Percentiles rank a stretch among this genome's conserved stretches.
Conservation (phyloP, 2,329 filamentous ascomycete species). For the Aspergillus fructus region DNA sequence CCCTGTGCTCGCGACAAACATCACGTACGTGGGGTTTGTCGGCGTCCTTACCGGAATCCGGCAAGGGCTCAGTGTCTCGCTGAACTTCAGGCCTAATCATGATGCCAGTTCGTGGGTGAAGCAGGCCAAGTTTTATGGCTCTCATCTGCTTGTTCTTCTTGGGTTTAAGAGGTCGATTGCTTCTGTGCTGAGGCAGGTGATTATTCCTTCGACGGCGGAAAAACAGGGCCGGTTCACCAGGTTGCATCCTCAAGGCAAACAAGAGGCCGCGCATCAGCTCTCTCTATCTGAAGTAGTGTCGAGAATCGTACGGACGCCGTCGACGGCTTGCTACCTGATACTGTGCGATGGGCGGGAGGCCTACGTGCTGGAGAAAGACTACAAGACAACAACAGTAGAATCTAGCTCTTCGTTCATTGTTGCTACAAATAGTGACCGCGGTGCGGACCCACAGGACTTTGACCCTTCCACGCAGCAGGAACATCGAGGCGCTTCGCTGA, state of each 20-base stretch:
- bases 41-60: constrained; percentile 52
- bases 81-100: constrained; percentile 55
- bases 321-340: constrained; percentile 58
- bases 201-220: constrained; percentile 32
- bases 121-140: constrained; percentile 46
- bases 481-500: constrained; percentile 20
- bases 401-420: constrained; percentile 53
- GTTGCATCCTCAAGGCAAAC: too few relatives aligned
- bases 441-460: constrained; percentile 8
- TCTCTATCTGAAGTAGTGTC: constrained; percentile 28
- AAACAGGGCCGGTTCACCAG: background rate
- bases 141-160: constrained; percentile 55
- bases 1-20: constrained; percentile 44
- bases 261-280: background rate
- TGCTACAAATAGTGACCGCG: constrained; percentile 57
- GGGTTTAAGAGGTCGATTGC: constrained; percentile 55
- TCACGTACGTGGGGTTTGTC: constrained; percentile 53
- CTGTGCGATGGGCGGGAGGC: constrained; percentile 53
- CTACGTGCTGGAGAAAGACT: constrained; percentile 58
- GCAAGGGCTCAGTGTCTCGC: constrained; percentile 46
- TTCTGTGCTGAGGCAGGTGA: constrained; percentile 48
- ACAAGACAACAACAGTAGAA: constrained; percentile 45
- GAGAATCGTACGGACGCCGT: constrained; percentile 39
- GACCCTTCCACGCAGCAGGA: constrained; percentile 11
- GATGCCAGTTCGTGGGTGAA: constrained; percentile 33